Percentiles rank a stretch among this genome's conserved stretches.
Conservation (phyloP, 345 rosid genomes). For the Heritiera littoralis region DNA sequence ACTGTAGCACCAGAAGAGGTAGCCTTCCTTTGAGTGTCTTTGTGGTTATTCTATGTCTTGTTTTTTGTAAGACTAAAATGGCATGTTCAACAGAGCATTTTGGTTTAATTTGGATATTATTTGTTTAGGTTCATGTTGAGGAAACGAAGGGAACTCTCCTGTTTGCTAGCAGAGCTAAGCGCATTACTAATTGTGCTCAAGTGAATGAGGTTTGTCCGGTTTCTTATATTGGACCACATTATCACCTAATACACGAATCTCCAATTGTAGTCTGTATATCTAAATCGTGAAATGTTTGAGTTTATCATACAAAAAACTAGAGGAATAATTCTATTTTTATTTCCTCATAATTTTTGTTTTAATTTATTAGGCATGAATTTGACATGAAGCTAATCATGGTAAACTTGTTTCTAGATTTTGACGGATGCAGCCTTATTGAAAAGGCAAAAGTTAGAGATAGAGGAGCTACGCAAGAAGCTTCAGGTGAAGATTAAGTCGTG, state of each 20-base stretch:
- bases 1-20: constrained; percentile 99
- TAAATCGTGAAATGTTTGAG: background rate
- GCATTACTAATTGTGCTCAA: constrained; percentile 92
- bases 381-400: constrained; percentile 31
- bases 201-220: constrained; percentile 75
- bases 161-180: constrained; percentile 97
- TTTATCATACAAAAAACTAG: background rate
- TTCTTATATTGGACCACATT: constrained; percentile 5
- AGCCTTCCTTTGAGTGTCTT: constrained; percentile 8
- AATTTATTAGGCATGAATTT: constrained; percentile 6
- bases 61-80: background rate
- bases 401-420: constrained; percentile 57
- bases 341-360: background rate
- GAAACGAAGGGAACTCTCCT: constrained; percentile 94
- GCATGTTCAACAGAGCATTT: constrained; percentile 12
- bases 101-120: constrained; percentile 8
- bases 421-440: constrained; percentile 92
- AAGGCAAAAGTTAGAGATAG: constrained; percentile 93
- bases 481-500: constrained; percentile 48
- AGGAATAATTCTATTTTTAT: background rate
- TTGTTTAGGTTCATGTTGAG: constrained; percentile 77
- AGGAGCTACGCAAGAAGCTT: constrained; percentile 82
- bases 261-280: background rate
- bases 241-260: constrained; percentile 3
- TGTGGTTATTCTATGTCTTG: background rate